Evolutionary conservation across 495 filamentous ascomycete species (phyloP).

Genomic region (Pseudomonodictys pantanalensis): DNA sequence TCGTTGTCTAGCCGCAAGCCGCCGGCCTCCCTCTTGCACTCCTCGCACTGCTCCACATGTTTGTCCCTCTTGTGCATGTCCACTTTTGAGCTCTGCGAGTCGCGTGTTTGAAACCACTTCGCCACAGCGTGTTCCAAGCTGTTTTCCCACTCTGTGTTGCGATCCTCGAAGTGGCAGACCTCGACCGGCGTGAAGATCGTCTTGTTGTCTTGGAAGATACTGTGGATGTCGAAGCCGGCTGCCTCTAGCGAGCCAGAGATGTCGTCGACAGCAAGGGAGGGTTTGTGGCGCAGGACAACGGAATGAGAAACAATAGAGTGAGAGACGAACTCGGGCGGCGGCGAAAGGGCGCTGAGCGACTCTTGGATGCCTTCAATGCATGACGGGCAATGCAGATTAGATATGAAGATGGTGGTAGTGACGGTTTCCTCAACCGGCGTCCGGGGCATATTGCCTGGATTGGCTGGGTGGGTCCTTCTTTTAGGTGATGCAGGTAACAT

Average conservation of each 20-base stretch:
- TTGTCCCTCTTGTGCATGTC: conserved; percentile 25
- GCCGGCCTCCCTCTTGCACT: conserved; percentile 26
- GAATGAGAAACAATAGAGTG: conserved; percentile 57
- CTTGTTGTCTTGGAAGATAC: conserved; percentile 29
- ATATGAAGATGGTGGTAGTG: conserved; percentile 38
- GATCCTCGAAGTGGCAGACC: neutral
- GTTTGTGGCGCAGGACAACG: conserved; percentile 43
- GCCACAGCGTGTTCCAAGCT: conserved; percentile 32
- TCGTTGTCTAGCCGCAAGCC: conserved; percentile 4
- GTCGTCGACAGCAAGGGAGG: conserved; percentile 21
- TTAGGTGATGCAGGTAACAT: conserved; percentile 3
- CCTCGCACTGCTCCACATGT: conserved; percentile 31
- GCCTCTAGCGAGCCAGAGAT: conserved; percentile 32
- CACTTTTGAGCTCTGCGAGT: neutral
- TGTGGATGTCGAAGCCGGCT: conserved; percentile 37
- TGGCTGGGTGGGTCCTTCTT: too few relatives aligned
- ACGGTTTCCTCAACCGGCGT: conserved; percentile 5
- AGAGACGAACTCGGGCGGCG: conserved; percentile 50
- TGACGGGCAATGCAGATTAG: conserved; percentile 62
- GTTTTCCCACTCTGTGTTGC: conserved; percentile 26
- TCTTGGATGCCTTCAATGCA: conserved; percentile 57
- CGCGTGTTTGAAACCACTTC: conserved; percentile 16
- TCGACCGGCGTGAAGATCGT: conserved; percentile 9
- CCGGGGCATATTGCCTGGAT: neutral
- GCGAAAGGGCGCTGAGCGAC: conserved; percentile 44